These are phyloP conservation scores for Pilasporangium apinafurcum DNA, from an alignment of 352 stramenopile genomes.

Conservation along the genomic window DNA sequence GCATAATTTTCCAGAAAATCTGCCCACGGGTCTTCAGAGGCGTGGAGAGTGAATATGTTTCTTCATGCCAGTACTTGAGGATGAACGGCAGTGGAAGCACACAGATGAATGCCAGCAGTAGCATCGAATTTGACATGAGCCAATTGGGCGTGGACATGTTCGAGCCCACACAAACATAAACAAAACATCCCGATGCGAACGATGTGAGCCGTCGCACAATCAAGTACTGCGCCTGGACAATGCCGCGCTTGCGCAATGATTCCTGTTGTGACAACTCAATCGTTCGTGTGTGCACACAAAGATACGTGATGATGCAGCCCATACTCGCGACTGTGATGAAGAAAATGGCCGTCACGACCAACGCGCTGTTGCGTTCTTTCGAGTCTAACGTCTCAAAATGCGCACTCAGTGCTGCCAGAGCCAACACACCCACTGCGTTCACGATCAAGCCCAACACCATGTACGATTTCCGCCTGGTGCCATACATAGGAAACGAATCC, in stretches of 20 bases:
- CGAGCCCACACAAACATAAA: conserved; percentile 4
- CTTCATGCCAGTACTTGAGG: conserved; percentile 29
- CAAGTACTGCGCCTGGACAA: conserved; percentile 32
- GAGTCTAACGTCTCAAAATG: conserved; percentile 8
- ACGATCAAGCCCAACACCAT: conserved; percentile 46
- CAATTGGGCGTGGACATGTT: conserved; percentile 2
- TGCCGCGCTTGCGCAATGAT: conserved; percentile 19
- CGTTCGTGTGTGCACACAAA: conserved; percentile 28
- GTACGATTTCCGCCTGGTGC: conserved; percentile 72
- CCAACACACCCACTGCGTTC: conserved; percentile 18
- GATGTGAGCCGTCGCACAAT: conserved; percentile 17
- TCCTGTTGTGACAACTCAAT: conserved; percentile 40
- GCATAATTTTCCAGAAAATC: conserved; percentile 47
- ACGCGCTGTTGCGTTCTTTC: not conserved
- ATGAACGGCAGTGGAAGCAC: conserved; percentile 22
- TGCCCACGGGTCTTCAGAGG: conserved; percentile 25
- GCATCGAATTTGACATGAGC: conserved; percentile 8
- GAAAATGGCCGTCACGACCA: conserved; percentile 16
- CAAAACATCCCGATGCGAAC: conserved; percentile 3
- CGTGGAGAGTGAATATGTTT: conserved; percentile 33
- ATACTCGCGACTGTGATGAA: conserved; percentile 13
- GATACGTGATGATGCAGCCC: conserved; percentile 25
- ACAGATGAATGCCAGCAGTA: conserved; percentile 26
- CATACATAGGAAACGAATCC: conserved; percentile 77
- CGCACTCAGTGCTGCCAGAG: conserved; percentile 20